phyloP scores from a whole-genome alignment of 169 alveolate genomes.

The Plasmodium falciparum region DNA sequence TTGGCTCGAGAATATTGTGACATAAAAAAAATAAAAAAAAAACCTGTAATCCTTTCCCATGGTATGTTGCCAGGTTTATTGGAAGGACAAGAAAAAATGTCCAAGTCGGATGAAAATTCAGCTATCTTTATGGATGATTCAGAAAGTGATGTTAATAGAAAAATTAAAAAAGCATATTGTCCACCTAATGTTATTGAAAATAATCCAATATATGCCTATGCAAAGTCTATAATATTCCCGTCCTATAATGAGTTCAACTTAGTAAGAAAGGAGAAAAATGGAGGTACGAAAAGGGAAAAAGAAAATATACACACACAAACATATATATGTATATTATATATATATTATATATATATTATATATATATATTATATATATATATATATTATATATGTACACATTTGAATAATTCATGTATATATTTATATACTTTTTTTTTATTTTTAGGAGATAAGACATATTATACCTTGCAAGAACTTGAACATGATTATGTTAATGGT shows the following conservation, averaged over 20 bases:
- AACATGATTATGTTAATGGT: constrained; percentile 92
- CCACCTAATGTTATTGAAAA: constrained; percentile 92
- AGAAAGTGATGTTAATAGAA: constrained; percentile 94
- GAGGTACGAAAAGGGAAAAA: constrained; percentile 84
- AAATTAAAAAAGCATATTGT: constrained; percentile 97
- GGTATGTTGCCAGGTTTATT: constrained; percentile 97
- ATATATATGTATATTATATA: neutral
- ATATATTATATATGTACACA: too few species aligned
- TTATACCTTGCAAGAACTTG: constrained; percentile 90
- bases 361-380: too few species aligned
- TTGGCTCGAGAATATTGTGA: constrained; percentile 96
- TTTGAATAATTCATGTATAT: constrained; percentile 48
- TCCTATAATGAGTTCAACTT: constrained; percentile 82
- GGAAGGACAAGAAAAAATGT: constrained; percentile 98
- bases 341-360: too few species aligned
- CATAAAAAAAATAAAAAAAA: constrained; percentile 84
- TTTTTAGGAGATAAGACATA: constrained; percentile 88
- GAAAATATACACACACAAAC: neutral
- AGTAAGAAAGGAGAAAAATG: constrained; percentile 87
- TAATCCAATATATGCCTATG: constrained; percentile 97
- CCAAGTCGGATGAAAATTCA: constrained; percentile 95
- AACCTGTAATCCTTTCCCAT: constrained; percentile 96
- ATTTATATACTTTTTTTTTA: constrained; percentile 2
- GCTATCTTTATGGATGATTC: constrained; percentile 99
- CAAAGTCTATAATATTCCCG: constrained; percentile 90